These are phyloP conservation scores for Verticillium klebahnii DNA, from an alignment of 2,329 filamentous ascomycete genomes.

Conservation along the genomic window DNA sequence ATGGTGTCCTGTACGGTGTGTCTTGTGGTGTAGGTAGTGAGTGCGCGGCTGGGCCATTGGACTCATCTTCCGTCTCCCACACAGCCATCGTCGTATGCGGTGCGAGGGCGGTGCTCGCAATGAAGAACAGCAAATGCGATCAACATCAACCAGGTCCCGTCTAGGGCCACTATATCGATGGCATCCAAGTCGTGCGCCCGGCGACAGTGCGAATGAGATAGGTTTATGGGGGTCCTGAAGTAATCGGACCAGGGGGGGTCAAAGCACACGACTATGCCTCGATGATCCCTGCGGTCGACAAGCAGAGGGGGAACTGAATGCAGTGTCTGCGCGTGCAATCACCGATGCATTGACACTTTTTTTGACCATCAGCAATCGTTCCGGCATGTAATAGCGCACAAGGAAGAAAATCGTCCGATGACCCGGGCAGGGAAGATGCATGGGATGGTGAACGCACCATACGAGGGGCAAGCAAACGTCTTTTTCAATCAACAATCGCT, in stretches of 20 bases:
- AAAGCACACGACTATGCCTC: neutral
- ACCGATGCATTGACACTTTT: slow-evolving; percentile 10
- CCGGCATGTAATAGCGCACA: slow-evolving; percentile 5
- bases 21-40: slow-evolving; percentile 66
- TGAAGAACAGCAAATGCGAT: slow-evolving; percentile 1
- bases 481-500: neutral
- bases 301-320: slow-evolving; percentile 8
- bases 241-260: neutral
- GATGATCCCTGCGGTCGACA: slow-evolving; percentile 10
- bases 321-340: slow-evolving; percentile 10
- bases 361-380: neutral
- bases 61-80: slow-evolving; percentile 63
- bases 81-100: slow-evolving; percentile 38
- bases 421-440: slow-evolving; percentile 11
- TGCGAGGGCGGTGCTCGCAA: slow-evolving; percentile 1
- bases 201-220: slow-evolving; percentile 2
- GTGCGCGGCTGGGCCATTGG: slow-evolving; percentile 48
- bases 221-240: slow-evolving; percentile 7
- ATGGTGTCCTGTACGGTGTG: slow-evolving; percentile 69
- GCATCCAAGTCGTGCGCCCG: slow-evolving; percentile 12
- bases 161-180: neutral
- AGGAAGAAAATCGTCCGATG: slow-evolving; percentile 1
- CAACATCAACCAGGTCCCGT: slow-evolving; percentile 9
- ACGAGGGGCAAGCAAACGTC: neutral
- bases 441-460: slow-evolving; percentile 2